Evolutionary conservation across 768 basidiomycete genomes (phyloP).

Genomic region (Suillus ampliporus): DNA sequence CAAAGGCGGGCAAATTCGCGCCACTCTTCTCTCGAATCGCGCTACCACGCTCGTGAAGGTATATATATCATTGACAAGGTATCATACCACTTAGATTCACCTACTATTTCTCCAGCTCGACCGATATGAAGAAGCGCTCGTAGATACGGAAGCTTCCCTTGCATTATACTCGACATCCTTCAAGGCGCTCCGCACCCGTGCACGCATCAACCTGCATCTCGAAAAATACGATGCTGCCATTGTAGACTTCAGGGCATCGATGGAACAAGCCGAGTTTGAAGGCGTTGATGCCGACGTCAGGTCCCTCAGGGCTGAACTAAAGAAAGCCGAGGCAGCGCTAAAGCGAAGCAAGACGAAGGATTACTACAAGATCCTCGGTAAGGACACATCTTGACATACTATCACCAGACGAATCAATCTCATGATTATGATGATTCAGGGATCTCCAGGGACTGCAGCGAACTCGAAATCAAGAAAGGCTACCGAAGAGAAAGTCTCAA

Average conservation of each 20-base stretch:
- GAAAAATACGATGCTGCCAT: constrained; percentile 77
- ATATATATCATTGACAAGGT: constrained; percentile 28
- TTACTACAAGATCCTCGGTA: constrained; percentile 79
- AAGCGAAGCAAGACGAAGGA: constrained; percentile 92
- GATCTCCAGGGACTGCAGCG: constrained; percentile 62
- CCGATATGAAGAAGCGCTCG: constrained; percentile 68
- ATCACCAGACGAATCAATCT: background rate
- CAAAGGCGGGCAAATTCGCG: constrained; percentile 80
- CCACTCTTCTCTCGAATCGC: constrained; percentile 81
- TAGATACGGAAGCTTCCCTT: constrained; percentile 74
- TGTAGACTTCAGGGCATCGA: constrained; percentile 79
- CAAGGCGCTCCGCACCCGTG: constrained; percentile 88
- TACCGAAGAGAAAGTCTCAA: constrained; percentile 87
- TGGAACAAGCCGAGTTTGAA: constrained; percentile 72
- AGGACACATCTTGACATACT: background rate
- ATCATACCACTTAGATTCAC: background rate
- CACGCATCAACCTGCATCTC: constrained; percentile 74
- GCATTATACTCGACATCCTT: constrained; percentile 66
- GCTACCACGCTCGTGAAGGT: constrained; percentile 85
- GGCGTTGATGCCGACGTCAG: constrained; percentile 67
- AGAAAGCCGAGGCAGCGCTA: constrained; percentile 80
- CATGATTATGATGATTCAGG: constrained; percentile 28
- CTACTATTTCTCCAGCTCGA: constrained; percentile 53
- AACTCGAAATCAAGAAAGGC: constrained; percentile 86
- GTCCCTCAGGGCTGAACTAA: constrained; percentile 67